Conservation (phyloP, 768 basidiomycete species). For the Brasilioporus rufonigricans region DNA sequence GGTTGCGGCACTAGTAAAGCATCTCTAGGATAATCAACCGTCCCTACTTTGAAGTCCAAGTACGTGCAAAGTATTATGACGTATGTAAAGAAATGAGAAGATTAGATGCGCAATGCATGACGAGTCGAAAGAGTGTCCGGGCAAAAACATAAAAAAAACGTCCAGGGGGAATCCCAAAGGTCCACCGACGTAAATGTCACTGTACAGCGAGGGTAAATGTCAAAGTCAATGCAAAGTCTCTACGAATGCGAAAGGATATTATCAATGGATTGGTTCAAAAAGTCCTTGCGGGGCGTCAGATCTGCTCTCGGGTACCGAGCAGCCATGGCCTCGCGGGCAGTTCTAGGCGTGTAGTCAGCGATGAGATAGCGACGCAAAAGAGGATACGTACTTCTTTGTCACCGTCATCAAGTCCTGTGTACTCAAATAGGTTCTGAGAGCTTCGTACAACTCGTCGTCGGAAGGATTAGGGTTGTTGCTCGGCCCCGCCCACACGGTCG, state of each 20-base stretch:
- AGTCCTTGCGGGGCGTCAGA: slow-evolving; percentile 52
- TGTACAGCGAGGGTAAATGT: slow-evolving; percentile 4
- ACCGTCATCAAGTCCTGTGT: slow-evolving; percentile 73
- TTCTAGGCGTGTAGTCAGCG: slow-evolving; percentile 31
- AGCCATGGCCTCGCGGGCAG: slow-evolving; percentile 62
- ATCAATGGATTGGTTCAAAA: slow-evolving; percentile 69
- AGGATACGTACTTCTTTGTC: slow-evolving; percentile 54
- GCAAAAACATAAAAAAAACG: not conserved
- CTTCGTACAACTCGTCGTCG: slow-evolving; percentile 58
- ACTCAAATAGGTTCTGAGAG: slow-evolving; percentile 55
- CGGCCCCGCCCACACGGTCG: slow-evolving; percentile 49
- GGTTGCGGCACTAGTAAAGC: slow-evolving; percentile 2
- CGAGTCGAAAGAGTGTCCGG: slow-evolving; percentile 3
- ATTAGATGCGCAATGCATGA: slow-evolving; percentile 4
- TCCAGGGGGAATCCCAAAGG: not conserved
- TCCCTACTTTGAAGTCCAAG: slow-evolving; percentile 13
- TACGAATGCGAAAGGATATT: slow-evolving; percentile 57
- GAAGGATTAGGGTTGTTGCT: slow-evolving; percentile 54
- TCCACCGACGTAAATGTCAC: slow-evolving; percentile 7
- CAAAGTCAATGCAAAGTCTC: slow-evolving; percentile 5
- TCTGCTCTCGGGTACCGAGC: slow-evolving; percentile 68
- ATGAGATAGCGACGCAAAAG: not conserved
- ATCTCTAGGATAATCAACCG: slow-evolving; percentile 5
- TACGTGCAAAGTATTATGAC: not conserved
- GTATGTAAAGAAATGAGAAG: slow-evolving; percentile 5